phyloP scores from a whole-genome alignment of 345 rosid species.

The Salix dunnii region DNA sequence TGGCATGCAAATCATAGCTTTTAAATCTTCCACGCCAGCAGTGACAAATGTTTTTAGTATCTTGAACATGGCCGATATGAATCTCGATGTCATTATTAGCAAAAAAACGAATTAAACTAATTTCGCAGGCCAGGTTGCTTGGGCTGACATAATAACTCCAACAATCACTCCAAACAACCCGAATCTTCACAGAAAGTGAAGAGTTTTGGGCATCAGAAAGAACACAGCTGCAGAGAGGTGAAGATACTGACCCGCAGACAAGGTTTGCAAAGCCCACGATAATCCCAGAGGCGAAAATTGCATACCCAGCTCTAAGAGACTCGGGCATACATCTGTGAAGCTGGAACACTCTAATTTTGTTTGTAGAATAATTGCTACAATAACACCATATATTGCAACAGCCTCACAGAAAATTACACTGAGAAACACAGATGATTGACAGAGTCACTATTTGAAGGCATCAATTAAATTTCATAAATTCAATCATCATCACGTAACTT shows the following conservation, averaged over 20 bases:
- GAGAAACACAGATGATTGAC: conserved; percentile 19
- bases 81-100: background rate
- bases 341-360: conserved; percentile 92
- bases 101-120: conserved; percentile 13
- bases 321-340: conserved; percentile 67
- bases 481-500: background rate
- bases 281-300: conserved; percentile 97
- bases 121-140: conserved; percentile 95
- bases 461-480: background rate
- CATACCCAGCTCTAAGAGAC: conserved; percentile 98
- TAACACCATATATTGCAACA: conserved; percentile 97
- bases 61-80: background rate
- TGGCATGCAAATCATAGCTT: background rate
- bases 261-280: conserved; percentile 99
- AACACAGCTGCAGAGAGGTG: conserved; percentile 68
- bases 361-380: conserved; percentile 94
- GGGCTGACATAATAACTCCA: conserved; percentile 99
- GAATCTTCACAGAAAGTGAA: conserved; percentile 89
- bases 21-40: background rate
- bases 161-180: conserved; percentile 98
- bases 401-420: conserved; percentile 99
- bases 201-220: conserved; percentile 98
- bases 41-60: background rate
- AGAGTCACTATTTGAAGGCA: conserved; percentile 1
- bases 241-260: conserved; percentile 77